Evolutionary conservation across 192 early-diverging fungal species (phyloP), one percentile per base, ranked within the genome.

Genomic region (Glomus cerebriforme): DNA sequence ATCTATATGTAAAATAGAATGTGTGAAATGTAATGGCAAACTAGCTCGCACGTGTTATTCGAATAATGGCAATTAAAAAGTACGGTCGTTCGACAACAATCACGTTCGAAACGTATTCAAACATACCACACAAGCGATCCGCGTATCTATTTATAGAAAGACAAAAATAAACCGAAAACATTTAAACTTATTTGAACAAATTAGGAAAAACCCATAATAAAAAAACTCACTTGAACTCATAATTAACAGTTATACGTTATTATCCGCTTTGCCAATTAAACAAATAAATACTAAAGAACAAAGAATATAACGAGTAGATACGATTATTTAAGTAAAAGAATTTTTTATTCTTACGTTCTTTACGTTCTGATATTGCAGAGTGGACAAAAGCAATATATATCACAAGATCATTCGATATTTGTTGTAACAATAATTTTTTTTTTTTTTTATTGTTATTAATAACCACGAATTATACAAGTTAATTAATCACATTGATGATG

Each of bases 121-220:
- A 76, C 81, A 70, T 85, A 87, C 86, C 49, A 87, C 86, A 80
- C 86, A 87, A 31, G 86, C 86, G 45, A 87, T 87, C 59, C 82
- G 82, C 49, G 82, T 81, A 67, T 81, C 86, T 87, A 80, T 43
- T 60, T 43, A 43, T 4, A 5, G 10, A 9, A 43, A 9, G 22
- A 54, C 49, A 22, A 7, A n/a, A 22, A 17, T 22, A 54, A 43
- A 43, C 7, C 49, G 15, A 49, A 49, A 49, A 54, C 0, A 12
- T 13, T 43, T 43, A 43, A 35, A 3, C 34, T 35, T n/a, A n/a
- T n/a, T 35, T 35, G 39, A 43, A 10, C 9, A 43, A 43, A 13
- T 43, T 10, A n/a, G n/a, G n/a, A 43, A 9, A 5, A n/a, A 22
- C 0, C 19, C 6, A n/a, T 54, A 54, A 22, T 3, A 54, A 54